Evolutionary conservation across 495 filamentous ascomycete species (phyloP).

Genomic region (Lasiosphaeria hispida): DNA sequence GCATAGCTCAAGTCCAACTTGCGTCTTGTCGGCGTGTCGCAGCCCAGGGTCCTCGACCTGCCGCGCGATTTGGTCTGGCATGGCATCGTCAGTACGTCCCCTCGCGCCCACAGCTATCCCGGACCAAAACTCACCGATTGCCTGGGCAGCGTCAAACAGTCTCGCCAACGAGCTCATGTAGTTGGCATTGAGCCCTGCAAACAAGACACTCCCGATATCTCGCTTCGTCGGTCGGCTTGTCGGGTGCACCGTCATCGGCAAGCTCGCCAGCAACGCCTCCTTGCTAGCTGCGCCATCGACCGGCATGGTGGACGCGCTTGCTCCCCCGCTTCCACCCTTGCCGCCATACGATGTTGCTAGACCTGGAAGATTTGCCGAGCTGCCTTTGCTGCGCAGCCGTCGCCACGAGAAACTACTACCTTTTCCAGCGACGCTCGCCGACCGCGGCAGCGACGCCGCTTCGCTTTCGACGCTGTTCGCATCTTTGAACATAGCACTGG

Average conservation of each 20-base stretch:
- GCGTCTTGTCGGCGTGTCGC: conserved; percentile 73
- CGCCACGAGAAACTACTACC: conserved; percentile 76
- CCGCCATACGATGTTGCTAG: conserved; percentile 47
- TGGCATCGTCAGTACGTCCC: conserved; percentile 3
- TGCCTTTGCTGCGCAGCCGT: conserved; percentile 85
- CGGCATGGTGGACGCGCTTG: conserved; percentile 27
- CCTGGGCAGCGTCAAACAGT: conserved; percentile 90
- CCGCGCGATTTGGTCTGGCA: conserved; percentile 86
- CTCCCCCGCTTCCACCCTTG: conserved; percentile 34
- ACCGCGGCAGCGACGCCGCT: conserved; percentile 44
- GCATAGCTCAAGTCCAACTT: conserved; percentile 90
- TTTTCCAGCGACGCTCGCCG: conserved; percentile 60
- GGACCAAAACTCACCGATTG: conserved; percentile 67
- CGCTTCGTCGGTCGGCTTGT: conserved; percentile 61
- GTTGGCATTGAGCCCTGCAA: conserved; percentile 77
- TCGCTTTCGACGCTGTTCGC: conserved; percentile 39
- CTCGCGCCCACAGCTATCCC: background rate
- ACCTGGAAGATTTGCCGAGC: conserved; percentile 48
- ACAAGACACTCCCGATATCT: conserved; percentile 64
- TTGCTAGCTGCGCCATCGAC: conserved; percentile 55
- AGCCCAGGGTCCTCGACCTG: conserved; percentile 93
- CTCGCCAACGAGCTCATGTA: conserved; percentile 91
- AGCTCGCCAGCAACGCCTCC: conserved; percentile 60
- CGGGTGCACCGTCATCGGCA: conserved; percentile 77
- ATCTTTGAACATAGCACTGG: conserved; percentile 65